Evolutionary conservation across 805 yeast species (phyloP), one percentile per base, ranked within the genome.

Genomic region (Cyberlindnera lachancei): DNA sequence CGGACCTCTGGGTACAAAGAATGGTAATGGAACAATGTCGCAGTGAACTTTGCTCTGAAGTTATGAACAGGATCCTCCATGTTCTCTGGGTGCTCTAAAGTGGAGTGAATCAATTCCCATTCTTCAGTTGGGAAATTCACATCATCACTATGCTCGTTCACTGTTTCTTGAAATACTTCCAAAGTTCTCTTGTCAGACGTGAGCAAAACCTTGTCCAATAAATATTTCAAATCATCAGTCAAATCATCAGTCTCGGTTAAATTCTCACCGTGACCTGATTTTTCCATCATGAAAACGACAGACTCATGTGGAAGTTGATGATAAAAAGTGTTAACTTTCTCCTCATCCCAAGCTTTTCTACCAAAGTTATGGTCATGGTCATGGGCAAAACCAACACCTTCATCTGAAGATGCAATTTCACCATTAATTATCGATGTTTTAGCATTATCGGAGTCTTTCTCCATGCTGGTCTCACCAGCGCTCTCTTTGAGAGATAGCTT

Each of bases 1-100:
- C 85, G 65, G 15, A 77, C 83, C 53, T 77, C 84, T 1, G 80
- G 73, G 48, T 76, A 77, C 8, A 82, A 81, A 15, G 76, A 70
- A 43, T 63, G 58, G 39, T 47, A 68, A 56, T 25, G 25, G 22
- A 32, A 16, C 18, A 41, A 20, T 4, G 22, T 27, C n/a, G 45
- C 45, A 4, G 25, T 27, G 15, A 35, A 7, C 19, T 30, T 30
- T 13, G 33, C 25, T 20, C 27, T 32, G 38, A 41, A 41, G 19
- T 22, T 18, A 4, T 16, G 11, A n/a, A 33, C 20, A 8, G 37
- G 28, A 18, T 36, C 30, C 9, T n/a, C 18, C n/a, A 29, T 4
- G 25, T 33, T 39, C 4, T 30, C 8, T 9, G 25, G 26, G 14
- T 40, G 40, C 15, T 21, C 7, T 14, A 25, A 12, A 10, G 28